Evolutionary conservation across 805 yeast genomes (phyloP).

Genomic region (Kurtzmaniella fragi): DNA sequence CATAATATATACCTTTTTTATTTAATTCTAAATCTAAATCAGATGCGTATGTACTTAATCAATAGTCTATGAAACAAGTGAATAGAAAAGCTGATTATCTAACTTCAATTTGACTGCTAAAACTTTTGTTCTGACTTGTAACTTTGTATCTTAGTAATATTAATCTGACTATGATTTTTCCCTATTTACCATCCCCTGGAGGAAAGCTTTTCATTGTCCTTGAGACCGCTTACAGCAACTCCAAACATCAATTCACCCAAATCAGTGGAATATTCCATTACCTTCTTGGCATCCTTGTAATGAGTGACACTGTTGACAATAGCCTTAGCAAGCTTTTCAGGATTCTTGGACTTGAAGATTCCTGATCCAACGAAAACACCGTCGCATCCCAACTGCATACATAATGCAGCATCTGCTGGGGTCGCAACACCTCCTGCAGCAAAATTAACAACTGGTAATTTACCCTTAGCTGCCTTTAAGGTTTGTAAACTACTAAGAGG

Average conservation of each 20-base stretch:
- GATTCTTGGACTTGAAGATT: conserved; percentile 69
- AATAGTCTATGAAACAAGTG: no score
- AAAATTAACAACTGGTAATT: conserved; percentile 76
- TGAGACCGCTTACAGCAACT: conserved; percentile 49
- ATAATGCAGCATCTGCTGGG: conserved; percentile 81
- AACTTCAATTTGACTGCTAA: no score
- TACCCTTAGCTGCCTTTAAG: conserved; percentile 47
- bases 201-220: conserved; percentile 42
- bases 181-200: conserved; percentile 46
- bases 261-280: conserved; percentile 63
- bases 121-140: no score
- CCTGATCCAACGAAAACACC: conserved; percentile 50
- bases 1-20: no score
- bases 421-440: conserved; percentile 90
- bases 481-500: conserved; percentile 49
- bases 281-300: conserved; percentile 53
- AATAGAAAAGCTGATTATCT: no score
- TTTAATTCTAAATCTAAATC: no score
- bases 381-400: conserved; percentile 45
- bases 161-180: neutral
- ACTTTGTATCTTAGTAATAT: no score
- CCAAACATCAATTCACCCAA: conserved; percentile 79
- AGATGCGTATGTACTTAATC: no score
- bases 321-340: conserved; percentile 70
- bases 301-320: conserved; percentile 76